These are phyloP conservation scores for Botrytis fragariae DNA, from an alignment of 2,329 filamentous ascomycete species.

Conservation along the genomic window DNA sequence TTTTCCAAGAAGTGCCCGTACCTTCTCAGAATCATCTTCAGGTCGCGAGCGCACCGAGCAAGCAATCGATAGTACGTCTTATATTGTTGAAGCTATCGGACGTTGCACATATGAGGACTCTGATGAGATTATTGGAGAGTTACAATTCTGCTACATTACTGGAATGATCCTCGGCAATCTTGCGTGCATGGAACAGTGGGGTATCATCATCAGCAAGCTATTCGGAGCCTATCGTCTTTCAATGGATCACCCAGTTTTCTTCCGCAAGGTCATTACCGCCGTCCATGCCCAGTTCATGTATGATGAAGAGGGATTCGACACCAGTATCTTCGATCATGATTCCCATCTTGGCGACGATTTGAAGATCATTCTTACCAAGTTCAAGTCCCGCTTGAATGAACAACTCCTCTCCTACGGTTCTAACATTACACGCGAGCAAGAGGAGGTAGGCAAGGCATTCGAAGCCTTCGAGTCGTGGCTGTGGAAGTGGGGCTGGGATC, in stretches of 20 bases:
- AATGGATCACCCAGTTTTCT: conserved; percentile 45
- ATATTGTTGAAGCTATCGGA: conserved; percentile 46
- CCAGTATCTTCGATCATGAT: conserved; percentile 41
- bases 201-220: conserved; percentile 52
- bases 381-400: conserved; percentile 54
- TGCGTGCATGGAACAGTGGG: conserved; percentile 62
- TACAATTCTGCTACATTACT: conserved; percentile 59
- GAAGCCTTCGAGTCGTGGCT: conserved; percentile 48
- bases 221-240: conserved; percentile 51
- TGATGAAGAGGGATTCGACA: conserved; percentile 49
- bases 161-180: conserved; percentile 58
- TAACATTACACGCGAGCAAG: conserved; percentile 42
- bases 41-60: conserved; percentile 43
- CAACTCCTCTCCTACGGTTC: conserved; percentile 42
- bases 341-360: conserved; percentile 40
- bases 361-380: conserved; percentile 50
- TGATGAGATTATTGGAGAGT: conserved; percentile 54
- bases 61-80: conserved; percentile 49
- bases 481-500: conserved; percentile 53
- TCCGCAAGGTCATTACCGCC: conserved; percentile 47
- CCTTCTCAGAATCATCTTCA: conserved; percentile 41
- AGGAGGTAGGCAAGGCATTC: conserved; percentile 49
- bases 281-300: conserved; percentile 56
- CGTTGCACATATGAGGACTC: conserved; percentile 37
- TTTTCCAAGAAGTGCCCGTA: conserved; percentile 45